phyloP scores from a whole-genome alignment of 345 rosid genomes.

The Syzygium grande region DNA sequence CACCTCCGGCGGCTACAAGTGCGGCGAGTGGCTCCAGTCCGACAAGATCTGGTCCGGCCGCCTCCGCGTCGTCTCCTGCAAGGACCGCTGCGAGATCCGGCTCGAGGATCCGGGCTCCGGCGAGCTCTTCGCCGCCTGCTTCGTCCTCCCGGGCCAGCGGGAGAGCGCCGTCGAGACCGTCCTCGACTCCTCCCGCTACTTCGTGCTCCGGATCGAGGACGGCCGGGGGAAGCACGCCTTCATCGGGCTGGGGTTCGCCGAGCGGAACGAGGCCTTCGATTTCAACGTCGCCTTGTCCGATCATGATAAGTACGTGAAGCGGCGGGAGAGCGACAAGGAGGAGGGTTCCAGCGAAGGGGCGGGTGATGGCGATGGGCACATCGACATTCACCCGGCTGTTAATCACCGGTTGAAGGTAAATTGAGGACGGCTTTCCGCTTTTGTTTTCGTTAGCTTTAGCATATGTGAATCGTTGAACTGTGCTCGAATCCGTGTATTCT shows the following conservation, averaged over 20 bases:
- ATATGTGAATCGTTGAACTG: neutral
- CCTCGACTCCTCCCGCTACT: conserved; percentile 95
- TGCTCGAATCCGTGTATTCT: neutral
- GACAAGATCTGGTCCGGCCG: conserved; percentile 99
- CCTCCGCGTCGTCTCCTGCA: conserved; percentile 91
- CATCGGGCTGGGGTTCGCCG: conserved; percentile 84
- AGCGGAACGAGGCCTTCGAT: conserved; percentile 98
- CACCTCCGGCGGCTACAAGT: conserved; percentile 95
- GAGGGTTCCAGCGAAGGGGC: conserved; percentile 51
- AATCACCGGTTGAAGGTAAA: conserved; percentile 90
- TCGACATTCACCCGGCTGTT: conserved; percentile 96
- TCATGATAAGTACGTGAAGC: conserved; percentile 85
- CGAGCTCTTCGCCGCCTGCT: conserved; percentile 94
- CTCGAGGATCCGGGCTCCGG: conserved; percentile 89
- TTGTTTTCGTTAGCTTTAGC: neutral
- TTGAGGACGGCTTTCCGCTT: neutral
- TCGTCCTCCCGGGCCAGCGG: conserved; percentile 73
- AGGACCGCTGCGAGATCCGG: conserved; percentile 96
- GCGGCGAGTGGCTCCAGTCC: conserved; percentile 98
- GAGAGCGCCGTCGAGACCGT: conserved; percentile 89
- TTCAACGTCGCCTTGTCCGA: conserved; percentile 97
- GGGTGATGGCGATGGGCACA: conserved; percentile 47
- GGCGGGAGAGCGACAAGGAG: conserved; percentile 64
- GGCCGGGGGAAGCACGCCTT: conserved; percentile 95
- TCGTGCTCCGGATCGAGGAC: conserved; percentile 93